A percentile compares a stretch with the other conserved stretches of the same genome.
Evolutionary conservation across 495 filamentous ascomycete genomes (phyloP).

Genomic region (Sporormia fimetaria): DNA sequence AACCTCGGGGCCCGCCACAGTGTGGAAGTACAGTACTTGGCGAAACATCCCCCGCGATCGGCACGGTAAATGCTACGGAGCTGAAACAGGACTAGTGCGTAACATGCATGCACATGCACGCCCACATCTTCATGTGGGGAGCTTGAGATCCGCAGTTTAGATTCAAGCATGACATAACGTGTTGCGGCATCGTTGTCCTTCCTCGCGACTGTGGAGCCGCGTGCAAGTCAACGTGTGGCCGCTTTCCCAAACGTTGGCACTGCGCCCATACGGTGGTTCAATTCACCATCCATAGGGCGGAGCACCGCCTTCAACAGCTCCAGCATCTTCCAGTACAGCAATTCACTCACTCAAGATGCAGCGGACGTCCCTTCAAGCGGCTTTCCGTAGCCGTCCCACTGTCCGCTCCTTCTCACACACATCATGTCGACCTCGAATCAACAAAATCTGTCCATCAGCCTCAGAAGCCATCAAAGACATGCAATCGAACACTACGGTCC

Average conservation of each 20-base stretch:
- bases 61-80: slow-evolving; percentile 13
- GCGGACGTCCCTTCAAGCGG: slow-evolving; percentile 17
- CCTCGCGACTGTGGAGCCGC: too few species aligned
- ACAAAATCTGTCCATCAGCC: slow-evolving; percentile 23
- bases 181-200: too few species aligned
- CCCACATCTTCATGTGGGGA: slow-evolving; percentile 17
- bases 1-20: background rate
- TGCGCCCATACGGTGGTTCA: too few species aligned
- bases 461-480: slow-evolving; percentile 23
- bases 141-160: slow-evolving; percentile 10
- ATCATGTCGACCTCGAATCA: slow-evolving; percentile 7
- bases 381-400: slow-evolving; percentile 9
- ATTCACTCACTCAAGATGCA: slow-evolving; percentile 10
- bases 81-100: slow-evolving; percentile 3
- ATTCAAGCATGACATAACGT: background rate
- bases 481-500: slow-evolving; percentile 14
- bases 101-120: slow-evolving; percentile 7
- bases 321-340: background rate
- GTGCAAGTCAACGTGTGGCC: background rate
- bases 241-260: background rate
- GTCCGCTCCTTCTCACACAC: slow-evolving; percentile 19
- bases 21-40: slow-evolving; percentile 4
- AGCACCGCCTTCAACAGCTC: background rate
- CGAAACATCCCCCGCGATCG: slow-evolving; percentile 15
- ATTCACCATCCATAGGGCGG: too few species aligned